These are phyloP conservation scores for Brassica incana DNA, from an alignment of 345 rosid species.

Conservation along the genomic window DNA sequence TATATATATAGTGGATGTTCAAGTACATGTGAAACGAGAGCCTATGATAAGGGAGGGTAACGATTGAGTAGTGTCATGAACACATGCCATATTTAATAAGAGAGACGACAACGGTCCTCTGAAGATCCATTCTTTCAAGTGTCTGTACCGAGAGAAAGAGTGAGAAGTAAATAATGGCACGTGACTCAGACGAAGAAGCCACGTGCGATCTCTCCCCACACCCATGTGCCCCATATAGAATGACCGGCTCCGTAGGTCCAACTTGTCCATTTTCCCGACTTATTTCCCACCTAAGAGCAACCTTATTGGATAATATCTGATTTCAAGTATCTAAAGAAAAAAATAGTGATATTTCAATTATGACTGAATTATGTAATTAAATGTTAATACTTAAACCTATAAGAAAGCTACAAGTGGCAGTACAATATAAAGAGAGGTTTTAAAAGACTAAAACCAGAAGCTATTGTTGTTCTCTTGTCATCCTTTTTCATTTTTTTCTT, in stretches of 20 bases:
- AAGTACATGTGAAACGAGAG: too few species aligned
- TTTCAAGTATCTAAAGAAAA: too few species aligned
- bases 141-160: slow-evolving; percentile 31
- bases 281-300: background rate
- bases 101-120: slow-evolving; percentile 40
- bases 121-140: slow-evolving; percentile 23
- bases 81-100: slow-evolving; percentile 39
- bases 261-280: slow-evolving; percentile 37
- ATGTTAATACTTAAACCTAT: too few species aligned
- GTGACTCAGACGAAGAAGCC: slow-evolving; percentile 44
- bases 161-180: slow-evolving; percentile 58
- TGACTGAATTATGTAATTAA: too few species aligned
- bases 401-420: too few species aligned
- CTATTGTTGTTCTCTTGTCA: too few species aligned
- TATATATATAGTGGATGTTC: background rate
- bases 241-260: slow-evolving; percentile 52
- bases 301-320: too few species aligned
- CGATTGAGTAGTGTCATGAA: background rate
- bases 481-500: too few species aligned
- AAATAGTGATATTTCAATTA: too few species aligned
- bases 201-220: slow-evolving; percentile 48
- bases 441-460: too few species aligned
- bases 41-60: too few species aligned
- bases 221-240: slow-evolving; percentile 51
- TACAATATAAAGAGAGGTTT: too few species aligned